Base-by-base conservation (phyloP, 2,329 filamentous ascomycete genomes). In the Aspergillus aculeatinus region DNA sequence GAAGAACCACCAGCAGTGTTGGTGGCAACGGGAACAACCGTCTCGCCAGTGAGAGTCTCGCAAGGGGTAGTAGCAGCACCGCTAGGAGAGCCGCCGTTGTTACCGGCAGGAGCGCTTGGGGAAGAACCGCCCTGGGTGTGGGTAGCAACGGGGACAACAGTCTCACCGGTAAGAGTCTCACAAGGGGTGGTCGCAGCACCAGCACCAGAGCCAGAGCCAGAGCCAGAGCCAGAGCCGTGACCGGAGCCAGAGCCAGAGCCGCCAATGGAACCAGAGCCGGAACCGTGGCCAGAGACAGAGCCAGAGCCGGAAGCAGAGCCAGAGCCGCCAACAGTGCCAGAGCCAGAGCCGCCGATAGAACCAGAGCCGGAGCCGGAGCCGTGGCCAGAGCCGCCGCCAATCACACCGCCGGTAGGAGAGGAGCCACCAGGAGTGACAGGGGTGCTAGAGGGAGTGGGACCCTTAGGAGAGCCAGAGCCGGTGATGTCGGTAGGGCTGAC, bases 391-490 rank as follows among this genome's bases (percentile, higher is more conserved):
- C 42, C 48, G 44, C 60, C 25, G 11, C 65, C 25, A 27, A 27
- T 27, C 25, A 27, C 25, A 27, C 25, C 25, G 6, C 25, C 25
- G 25, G 25, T 27, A 27, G 25, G 25, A 27, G 25, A 27, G 25
- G 25, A 27, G 25, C 25, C 25, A 27, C 25, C 49, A 33, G 49
- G 49, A 23, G n/a, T 23, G 59, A 61, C 63, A 14, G 59, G 42
- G 33, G 63, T 67, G 21, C 65, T 64, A 25, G 65, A 68, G 7
- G 69, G 65, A 12, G 63, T 65, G 57, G 59, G 23, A 51, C 49
- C 49, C 25, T 27, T 27, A 27, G 25, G 25, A 27, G 25, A 27
- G 25, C 25, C 68, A 23, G 65, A 64, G n/a, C 59, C 39, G 16
- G 27, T 49, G 12, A 57, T 51, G 16, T 42, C 10, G 47, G 51